Evolutionary conservation across 805 yeast species (phyloP).

Genomic region (Yueomyces sinensis): DNA sequence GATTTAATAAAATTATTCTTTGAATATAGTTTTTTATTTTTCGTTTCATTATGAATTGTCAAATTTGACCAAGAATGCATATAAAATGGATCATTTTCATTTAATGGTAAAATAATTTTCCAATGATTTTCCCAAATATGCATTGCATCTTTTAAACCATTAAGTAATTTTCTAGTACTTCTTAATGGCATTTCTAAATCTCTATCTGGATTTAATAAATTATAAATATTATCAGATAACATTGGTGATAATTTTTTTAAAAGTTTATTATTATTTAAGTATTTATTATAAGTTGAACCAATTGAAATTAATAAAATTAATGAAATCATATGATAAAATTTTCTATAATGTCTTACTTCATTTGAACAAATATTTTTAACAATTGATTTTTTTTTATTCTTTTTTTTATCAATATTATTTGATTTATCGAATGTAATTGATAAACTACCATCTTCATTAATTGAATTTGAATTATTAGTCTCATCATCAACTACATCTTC

Average conservation of each 20-base stretch:
- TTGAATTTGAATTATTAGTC: slow-evolving; percentile 12
- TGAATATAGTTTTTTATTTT: slow-evolving; percentile 16
- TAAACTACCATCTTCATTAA: background rate
- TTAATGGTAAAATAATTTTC: slow-evolving; percentile 27
- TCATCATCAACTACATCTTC: slow-evolving; percentile 17
- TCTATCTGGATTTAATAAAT: slow-evolving; percentile 36
- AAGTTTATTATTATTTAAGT: slow-evolving; percentile 48
- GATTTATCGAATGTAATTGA: slow-evolving; percentile 7
- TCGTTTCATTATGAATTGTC: background rate
- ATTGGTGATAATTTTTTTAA: slow-evolving; percentile 28
- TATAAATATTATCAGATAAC: slow-evolving; percentile 35
- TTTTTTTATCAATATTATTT: slow-evolving; percentile 7
- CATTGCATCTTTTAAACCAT: slow-evolving; percentile 60
- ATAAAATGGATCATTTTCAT: slow-evolving; percentile 23
- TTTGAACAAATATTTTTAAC: slow-evolving; percentile 29
- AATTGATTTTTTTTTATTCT: slow-evolving; percentile 6
- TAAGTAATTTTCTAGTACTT: slow-evolving; percentile 55
- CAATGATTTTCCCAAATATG: slow-evolving; percentile 45
- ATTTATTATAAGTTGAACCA: slow-evolving; percentile 54
- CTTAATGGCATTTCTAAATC: slow-evolving; percentile 26
- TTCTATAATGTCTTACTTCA: slow-evolving; percentile 44
- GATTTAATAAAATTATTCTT: slow-evolving; percentile 31
- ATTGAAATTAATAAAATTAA: slow-evolving; percentile 50
- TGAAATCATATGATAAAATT: slow-evolving; percentile 42
- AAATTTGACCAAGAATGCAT: slow-evolving; percentile 38